phyloP scores from a whole-genome alignment of 257 asterid species.

The Capsicum pubescens region DNA sequence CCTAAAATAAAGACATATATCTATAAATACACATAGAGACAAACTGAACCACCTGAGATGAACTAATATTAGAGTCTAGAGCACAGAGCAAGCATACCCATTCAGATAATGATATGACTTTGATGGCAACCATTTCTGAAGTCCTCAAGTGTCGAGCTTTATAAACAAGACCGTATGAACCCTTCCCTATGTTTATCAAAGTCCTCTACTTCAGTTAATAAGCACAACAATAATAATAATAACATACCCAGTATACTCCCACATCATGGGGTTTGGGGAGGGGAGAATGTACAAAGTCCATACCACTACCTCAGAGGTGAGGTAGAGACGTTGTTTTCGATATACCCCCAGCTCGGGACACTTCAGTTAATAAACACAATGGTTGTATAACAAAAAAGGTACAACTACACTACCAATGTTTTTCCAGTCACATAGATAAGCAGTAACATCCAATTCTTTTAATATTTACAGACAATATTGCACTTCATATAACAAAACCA shows the following conservation, averaged over 20 bases:
- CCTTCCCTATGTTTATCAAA: slow-evolving; percentile 71
- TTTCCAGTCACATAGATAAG: slow-evolving; percentile 7
- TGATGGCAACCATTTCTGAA: slow-evolving; percentile 94
- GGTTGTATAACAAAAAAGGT: not conserved
- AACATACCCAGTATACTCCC: no score
- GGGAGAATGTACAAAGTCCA: no score
- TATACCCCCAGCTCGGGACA: no score
- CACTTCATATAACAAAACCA: not conserved
- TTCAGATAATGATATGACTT: slow-evolving; percentile 93
- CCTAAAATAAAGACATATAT: slow-evolving; percentile 50
- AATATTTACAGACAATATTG: not conserved
- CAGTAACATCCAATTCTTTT: slow-evolving; percentile 22
- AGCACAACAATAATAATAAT: no score
- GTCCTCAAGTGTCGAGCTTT: slow-evolving; percentile 93
- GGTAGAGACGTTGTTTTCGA: no score
- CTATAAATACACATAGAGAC: slow-evolving; percentile 31
- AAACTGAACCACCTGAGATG: not conserved
- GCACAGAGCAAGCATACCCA: slow-evolving; percentile 63
- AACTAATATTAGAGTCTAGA: not conserved
- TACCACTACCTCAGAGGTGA: no score
- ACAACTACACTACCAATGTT: slow-evolving; percentile 14
- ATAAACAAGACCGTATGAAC: slow-evolving; percentile 93
- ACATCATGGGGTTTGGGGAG: no score
- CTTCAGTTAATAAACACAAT: not conserved
- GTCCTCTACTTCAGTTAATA: slow-evolving; percentile 24